These are phyloP conservation scores for Multifurca ochricompacta DNA, from an alignment of 768 basidiomycete species.

Conservation along the genomic window DNA sequence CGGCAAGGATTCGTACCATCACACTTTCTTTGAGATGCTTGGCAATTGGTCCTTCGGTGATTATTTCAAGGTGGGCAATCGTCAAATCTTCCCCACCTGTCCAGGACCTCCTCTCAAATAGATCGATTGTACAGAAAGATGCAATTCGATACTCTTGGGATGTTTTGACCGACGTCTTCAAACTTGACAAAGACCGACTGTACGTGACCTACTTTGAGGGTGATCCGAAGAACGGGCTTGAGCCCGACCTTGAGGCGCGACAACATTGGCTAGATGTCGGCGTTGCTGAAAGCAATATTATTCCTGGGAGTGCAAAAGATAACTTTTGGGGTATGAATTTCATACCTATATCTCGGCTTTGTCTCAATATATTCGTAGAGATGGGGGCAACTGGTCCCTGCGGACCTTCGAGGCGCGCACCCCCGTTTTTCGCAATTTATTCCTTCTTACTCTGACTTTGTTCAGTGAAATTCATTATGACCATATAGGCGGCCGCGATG, in stretches of 20 bases:
- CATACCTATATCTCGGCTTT: slow-evolving; percentile 1
- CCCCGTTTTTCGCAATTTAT: not conserved
- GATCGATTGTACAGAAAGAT: slow-evolving; percentile 57
- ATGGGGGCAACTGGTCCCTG: slow-evolving; percentile 99
- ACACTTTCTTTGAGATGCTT: slow-evolving; percentile 99
- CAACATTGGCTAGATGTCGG: slow-evolving; percentile 86
- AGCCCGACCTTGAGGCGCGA: slow-evolving; percentile 83
- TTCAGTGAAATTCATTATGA: slow-evolving; percentile 92
- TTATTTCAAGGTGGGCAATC: slow-evolving; percentile 82
- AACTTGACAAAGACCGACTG: slow-evolving; percentile 80
- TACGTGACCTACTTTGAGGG: slow-evolving; percentile 99
- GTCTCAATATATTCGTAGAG: slow-evolving; percentile 41
- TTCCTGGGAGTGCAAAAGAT: slow-evolving; percentile 92
- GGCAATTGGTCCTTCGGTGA: slow-evolving; percentile 99
- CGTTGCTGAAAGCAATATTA: slow-evolving; percentile 79
- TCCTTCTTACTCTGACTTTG: not conserved
- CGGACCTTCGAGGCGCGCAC: slow-evolving; percentile 77
- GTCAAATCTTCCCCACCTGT: not conserved
- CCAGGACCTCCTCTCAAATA: not conserved
- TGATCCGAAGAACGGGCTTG: slow-evolving; percentile 74
- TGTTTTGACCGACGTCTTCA: slow-evolving; percentile 82
- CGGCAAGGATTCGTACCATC: slow-evolving; percentile 96
- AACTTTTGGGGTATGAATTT: slow-evolving; percentile 90
- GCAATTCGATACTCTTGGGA: slow-evolving; percentile 94
- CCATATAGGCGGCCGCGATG: slow-evolving; percentile 95